Evolutionary conservation across 495 filamentous ascomycete species (phyloP).

Genomic region (Podospora pseudocomata): DNA sequence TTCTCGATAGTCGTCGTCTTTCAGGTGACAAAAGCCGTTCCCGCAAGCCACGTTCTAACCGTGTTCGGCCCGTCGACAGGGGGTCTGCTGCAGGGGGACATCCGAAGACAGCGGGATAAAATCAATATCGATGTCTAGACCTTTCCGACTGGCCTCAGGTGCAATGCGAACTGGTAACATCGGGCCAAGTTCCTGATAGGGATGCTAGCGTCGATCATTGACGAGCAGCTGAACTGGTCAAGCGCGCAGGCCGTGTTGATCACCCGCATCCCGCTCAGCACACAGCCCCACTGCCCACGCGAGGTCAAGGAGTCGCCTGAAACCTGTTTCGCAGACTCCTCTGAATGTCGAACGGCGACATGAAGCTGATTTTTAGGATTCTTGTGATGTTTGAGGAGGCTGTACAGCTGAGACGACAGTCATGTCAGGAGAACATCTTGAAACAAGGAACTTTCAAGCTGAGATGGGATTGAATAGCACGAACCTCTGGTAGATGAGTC

Average conservation of each 20-base stretch:
- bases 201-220: slow-evolving; percentile 4
- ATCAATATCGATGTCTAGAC: slow-evolving; percentile 6
- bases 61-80: neutral
- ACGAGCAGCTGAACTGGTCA: neutral
- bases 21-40: neutral
- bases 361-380: neutral
- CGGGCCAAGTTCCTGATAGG: neutral
- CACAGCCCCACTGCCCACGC: neutral
- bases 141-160: neutral
- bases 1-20: neutral
- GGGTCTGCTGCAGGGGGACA: neutral
- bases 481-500: neutral
- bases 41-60: slow-evolving; percentile 1
- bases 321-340: neutral
- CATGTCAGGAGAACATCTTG: neutral
- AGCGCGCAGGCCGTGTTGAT: too few species aligned
- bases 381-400: neutral
- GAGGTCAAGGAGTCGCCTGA: neutral
- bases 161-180: neutral
- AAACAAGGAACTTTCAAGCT: neutral
- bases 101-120: neutral
- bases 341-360: neutral
- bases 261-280: neutral
- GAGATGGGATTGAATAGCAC: neutral
- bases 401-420: neutral